Percentiles rank a stretch among this genome's conserved stretches.
These are phyloP conservation scores for Suillus fuscotomentosus DNA, from an alignment of 768 basidiomycete genomes.

Conservation along the genomic window DNA sequence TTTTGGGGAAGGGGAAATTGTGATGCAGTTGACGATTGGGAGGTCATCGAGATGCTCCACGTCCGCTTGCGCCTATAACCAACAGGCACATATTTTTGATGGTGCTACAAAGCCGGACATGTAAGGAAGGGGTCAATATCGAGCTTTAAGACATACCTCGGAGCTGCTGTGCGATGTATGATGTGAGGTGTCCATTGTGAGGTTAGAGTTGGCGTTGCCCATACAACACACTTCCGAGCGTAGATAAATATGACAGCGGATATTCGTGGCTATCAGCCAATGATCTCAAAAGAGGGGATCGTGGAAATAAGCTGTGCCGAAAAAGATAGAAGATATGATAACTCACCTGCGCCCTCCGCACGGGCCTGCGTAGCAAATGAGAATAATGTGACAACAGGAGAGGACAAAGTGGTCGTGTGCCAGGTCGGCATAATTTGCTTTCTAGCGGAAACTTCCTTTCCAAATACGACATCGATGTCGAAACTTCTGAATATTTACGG, in stretches of 20 bases:
- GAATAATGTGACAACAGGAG: background rate
- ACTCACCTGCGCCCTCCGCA: background rate
- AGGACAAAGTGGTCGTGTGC: background rate
- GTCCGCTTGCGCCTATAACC: constrained; percentile 1
- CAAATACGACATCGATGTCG: background rate
- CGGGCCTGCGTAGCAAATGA: background rate
- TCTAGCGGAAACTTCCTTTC: background rate
- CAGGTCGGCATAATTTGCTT: background rate
- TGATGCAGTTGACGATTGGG: constrained; percentile 24
- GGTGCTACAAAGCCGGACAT: background rate
- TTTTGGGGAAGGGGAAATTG: constrained; percentile 21
- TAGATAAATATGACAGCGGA: background rate
- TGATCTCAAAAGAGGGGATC: background rate
- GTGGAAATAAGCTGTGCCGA: background rate
- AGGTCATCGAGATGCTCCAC: constrained; percentile 22
- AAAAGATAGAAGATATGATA: background rate
- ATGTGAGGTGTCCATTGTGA: background rate
- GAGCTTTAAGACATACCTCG: background rate
- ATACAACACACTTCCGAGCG: background rate
- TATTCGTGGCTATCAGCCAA: background rate
- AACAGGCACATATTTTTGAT: background rate
- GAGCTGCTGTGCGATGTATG: background rate
- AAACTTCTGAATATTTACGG: background rate
- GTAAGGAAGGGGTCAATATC: background rate
- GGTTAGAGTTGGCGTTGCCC: background rate